Conservation (phyloP, 2,329 filamentous ascomycete genomes). For the Colletotrichum orchidophilum region DNA sequence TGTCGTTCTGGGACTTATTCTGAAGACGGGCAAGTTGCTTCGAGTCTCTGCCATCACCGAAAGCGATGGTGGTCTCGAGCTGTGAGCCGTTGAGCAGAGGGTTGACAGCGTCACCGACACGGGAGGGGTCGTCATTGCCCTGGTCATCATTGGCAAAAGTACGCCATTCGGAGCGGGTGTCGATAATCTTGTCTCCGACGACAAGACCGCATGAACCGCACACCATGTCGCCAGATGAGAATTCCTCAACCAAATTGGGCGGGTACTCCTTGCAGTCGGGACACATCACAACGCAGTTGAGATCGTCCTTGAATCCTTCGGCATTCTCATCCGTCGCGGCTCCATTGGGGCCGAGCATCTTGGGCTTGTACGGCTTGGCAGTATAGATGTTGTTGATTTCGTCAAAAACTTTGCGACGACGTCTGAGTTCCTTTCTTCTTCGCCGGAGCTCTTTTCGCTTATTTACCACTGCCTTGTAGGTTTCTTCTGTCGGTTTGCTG, state of each 20-base stretch:
- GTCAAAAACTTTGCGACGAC: constrained; percentile 51
- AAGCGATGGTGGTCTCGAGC: constrained; percentile 88
- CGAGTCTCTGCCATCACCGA: constrained; percentile 76
- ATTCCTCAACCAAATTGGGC: constrained; percentile 94
- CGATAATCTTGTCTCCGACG: constrained; percentile 89
- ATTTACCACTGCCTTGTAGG: constrained; percentile 41
- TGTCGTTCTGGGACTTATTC: constrained; percentile 83
- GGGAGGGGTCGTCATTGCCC: constrained; percentile 93
- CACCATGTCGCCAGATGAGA: constrained; percentile 90
- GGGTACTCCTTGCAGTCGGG: constrained; percentile 91
- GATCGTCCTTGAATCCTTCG: constrained; percentile 76
- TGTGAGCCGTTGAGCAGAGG: constrained; percentile 90
- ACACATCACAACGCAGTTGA: constrained; percentile 87
- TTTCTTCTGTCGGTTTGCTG: constrained; percentile 30
- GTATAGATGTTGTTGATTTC: constrained; percentile 54
- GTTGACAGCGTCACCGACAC: constrained; percentile 95
- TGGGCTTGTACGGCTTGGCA: constrained; percentile 51
- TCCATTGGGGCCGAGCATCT: constrained; percentile 56
- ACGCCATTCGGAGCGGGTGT: constrained; percentile 97
- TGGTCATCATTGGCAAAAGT: constrained; percentile 99
- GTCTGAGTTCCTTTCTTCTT: constrained; percentile 45
- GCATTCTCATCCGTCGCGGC: constrained; percentile 29
- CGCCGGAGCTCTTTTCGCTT: constrained; percentile 46
- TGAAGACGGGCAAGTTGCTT: constrained; percentile 85
- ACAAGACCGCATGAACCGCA: constrained; percentile 93